A percentile compares a stretch with the other conserved stretches of the same genome.
Evolutionary conservation across 2,329 filamentous ascomycete species (phyloP).

Genomic region (Monosporascus ibericus): DNA sequence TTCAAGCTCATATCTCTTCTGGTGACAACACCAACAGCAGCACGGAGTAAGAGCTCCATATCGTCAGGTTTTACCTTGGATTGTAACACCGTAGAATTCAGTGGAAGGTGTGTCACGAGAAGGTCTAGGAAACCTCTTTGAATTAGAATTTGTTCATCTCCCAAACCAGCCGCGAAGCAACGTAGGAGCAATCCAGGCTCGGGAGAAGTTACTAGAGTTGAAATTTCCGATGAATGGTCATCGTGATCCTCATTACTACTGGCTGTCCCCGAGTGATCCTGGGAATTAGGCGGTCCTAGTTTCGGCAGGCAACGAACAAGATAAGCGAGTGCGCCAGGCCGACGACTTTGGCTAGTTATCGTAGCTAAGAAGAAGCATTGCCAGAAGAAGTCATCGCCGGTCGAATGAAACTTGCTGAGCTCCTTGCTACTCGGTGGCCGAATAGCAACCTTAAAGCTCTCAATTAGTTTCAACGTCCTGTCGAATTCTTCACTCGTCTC

Average conservation of each 20-base stretch:
- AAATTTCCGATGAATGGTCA: conserved; percentile 46
- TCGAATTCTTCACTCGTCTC: conserved; percentile 98
- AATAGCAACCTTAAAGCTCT: conserved; percentile 67
- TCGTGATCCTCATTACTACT: conserved; percentile 29
- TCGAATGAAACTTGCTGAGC: conserved; percentile 46
- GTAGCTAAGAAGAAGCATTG: conserved; percentile 93
- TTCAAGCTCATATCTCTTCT: conserved; percentile 96
- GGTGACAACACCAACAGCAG: conserved; percentile 80
- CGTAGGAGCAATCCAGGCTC: conserved; percentile 87
- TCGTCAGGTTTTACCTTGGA: conserved; percentile 66
- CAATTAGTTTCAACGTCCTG: conserved; percentile 70
- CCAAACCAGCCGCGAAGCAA: conserved; percentile 84
- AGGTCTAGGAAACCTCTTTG: conserved; percentile 92
- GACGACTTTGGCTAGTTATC: conserved; percentile 80
- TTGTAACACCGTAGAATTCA: conserved; percentile 78
- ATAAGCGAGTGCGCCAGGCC: conserved; percentile 84
- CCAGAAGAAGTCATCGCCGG: conserved; percentile 88
- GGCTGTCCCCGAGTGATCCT: conserved; percentile 23
- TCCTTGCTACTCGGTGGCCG: conserved; percentile 46
- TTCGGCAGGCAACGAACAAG: conserved; percentile 72
- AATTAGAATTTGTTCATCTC: conserved; percentile 82
- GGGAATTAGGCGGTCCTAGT: conserved; percentile 42
- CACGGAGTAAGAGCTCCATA: conserved; percentile 72
- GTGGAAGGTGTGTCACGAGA: conserved; percentile 80
- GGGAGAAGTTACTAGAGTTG: conserved; percentile 70